Base-by-base conservation (phyloP, 2,329 filamentous ascomycete genomes). In the Ascochyta lentis region DNA sequence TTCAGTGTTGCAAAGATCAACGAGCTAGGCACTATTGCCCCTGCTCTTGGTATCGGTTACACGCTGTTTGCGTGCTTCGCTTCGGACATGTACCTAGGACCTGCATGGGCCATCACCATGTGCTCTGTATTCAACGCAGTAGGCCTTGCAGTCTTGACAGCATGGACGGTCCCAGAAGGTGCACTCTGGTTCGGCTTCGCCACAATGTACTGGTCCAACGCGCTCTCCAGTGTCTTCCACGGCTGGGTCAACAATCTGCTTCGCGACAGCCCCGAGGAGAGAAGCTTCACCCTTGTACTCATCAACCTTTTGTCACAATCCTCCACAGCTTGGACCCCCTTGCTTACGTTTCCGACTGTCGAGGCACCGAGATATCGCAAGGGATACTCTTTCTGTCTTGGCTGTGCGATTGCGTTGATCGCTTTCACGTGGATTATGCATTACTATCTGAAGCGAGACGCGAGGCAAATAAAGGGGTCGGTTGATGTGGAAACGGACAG, bases 31-130 rank as follows among this genome's bases (percentile, higher is more conserved):
- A 77, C 81, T 1, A 80, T 81, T 15, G 76, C 81, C 0, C 82
- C 83, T 0, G 83, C 77, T 0, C 62, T 86, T 0, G 83, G 83
- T 0, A 85, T 85, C 3, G 79, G 84, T 40, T 85, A 83, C 58
- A 80, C 78, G 0, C 68, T 85, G 0, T 75, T 83, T 39, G 75
- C 83, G 29, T 81, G 79, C 63, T 86, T 86, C 56, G 74, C 77
- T 0, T 83, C 82, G 0, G 84, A 84, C 66, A 73, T 84, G 4
- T 64, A 82, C 3, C 68, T 81, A 3, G 82, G 81, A 0, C 81
- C 79, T 0, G 79, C 79, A 0, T 83, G 81, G 73, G 83, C 80
- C 1, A 85, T 86, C 40, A 83, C 81, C 0, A 59, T 81, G 37
- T 73, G 82, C 0, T 76, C 79, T 33, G 48, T 52, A 0, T 81